Evolutionary conservation across 1,284 basidiomycete genomes (phyloP), one percentile per base, ranked within the genome.

Genomic region (Austropuccinia psidii): DNA sequence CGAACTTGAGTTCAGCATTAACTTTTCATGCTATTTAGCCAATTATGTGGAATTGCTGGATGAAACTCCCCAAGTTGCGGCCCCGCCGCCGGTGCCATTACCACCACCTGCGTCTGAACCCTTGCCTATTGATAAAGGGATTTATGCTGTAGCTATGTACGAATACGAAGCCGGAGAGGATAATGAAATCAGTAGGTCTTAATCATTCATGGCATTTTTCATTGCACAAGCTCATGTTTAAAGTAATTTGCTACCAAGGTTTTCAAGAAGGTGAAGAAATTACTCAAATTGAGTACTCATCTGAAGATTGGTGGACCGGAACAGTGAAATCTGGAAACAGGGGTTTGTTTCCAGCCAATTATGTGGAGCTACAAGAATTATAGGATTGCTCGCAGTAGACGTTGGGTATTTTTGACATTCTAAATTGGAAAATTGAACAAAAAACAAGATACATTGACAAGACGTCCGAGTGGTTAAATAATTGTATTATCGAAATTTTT

Each of bases 21-120:
- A 21, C 47, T 8, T 21, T 19, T 19, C n/a, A 15, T 58, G 21
- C 31, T 55, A 2, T 27, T 64, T 41, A 24, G 37, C 24, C 45
- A 43, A 24, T 31, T 31, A 31, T 27, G 37, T 5, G 37, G 58
- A 60, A 60, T 37, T 41, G 45, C 37, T 6, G n/a, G 3, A 8
- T 7, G 37, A 11, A 31, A 57, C 68, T 6, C 73, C 92, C 0
- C 89, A 90, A 0, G 88, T 88, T 24, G 83, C 83, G 21, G 88
- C 88, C 17, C 98, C 80, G 83, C 98, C 75, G 93, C 98, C 80
- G 95, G 96, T 0, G 98, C 96, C 80, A 90, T 91, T 13, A 80
- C 77, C 3, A 76, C 80, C 11, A 78, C 78, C 67, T 68, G 69
- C 27, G 9, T 21, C 47, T n/a, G 68, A 41, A 11, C 65, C 77